These are phyloP conservation scores for Effrenium voratum DNA, from an alignment of 73 alveolate genomes.

Conservation along the genomic window DNA sequence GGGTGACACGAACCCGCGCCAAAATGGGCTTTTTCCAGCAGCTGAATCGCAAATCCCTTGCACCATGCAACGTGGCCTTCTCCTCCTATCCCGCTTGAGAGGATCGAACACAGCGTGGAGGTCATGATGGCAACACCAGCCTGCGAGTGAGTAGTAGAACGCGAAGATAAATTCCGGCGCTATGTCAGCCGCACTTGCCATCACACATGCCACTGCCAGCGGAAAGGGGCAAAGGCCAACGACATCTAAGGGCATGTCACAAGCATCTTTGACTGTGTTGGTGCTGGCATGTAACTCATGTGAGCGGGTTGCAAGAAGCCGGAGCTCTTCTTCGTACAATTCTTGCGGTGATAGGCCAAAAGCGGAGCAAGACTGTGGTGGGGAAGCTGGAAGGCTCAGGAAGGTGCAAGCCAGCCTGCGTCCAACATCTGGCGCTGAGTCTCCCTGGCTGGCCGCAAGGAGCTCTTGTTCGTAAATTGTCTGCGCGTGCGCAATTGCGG, in stretches of 20 bases:
- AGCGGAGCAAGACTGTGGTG: not conserved
- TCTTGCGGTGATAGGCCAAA: not conserved
- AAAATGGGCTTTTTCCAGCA: not conserved
- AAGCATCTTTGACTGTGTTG: not conserved
- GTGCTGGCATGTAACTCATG: not conserved
- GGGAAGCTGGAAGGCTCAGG: not conserved
- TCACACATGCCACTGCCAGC: not conserved
- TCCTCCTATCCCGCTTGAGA: not conserved
- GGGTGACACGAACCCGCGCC: not conserved
- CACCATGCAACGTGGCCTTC: not conserved
- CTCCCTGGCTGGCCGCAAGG: not conserved
- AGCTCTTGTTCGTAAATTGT: not conserved
- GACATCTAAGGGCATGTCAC: not conserved
- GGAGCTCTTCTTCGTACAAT: not conserved
- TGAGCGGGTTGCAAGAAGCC: not conserved
- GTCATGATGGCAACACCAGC: constrained; percentile 30
- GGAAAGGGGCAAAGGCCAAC: constrained; percentile 11
- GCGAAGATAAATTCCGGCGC: constrained; percentile 9
- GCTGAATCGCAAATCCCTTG: not conserved
- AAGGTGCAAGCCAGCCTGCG: not conserved
- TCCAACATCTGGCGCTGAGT: not conserved
- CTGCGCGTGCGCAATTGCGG: not conserved
- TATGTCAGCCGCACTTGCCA: not conserved
- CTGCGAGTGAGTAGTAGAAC: not conserved
- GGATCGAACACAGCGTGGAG: not conserved